Base-by-base conservation (phyloP, 2,329 filamentous ascomycete species). In the Beauveria pseudobassiana region DNA sequence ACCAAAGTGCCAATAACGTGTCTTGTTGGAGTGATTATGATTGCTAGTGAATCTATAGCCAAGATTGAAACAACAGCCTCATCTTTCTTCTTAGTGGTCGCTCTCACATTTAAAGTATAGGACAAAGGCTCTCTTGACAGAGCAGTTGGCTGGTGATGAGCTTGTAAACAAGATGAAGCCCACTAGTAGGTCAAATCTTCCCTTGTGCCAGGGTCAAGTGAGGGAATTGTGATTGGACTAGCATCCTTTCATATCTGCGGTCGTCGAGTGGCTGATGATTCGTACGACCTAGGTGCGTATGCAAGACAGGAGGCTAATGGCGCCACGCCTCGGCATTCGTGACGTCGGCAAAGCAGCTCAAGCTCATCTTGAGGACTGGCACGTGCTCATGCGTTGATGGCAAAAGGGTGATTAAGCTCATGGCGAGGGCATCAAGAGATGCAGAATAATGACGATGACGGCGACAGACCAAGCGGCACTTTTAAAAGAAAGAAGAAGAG, bases 251-350 rank as follows among this genome's bases (percentile, higher is more conserved):
- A 28, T 18, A 28, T 28, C 7, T 28, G 7, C 24, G n/a, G 48
- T 50, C 18, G 18, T 14, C 18, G 49, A 38, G 12, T 14, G 28
- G n/a, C 26, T 51, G 49, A 34, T 51, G 16, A 26, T 18, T 30
- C 16, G 48, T 51, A 12, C 6, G 16, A 28, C 24, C 7, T 18
- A 18, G 22, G 24, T n/a, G 24, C 28, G 26, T 10, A 34, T 51
- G 49, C 16, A 51, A 8, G 24, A 8, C 22, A n/a, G 9, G 30
- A 34, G 49, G 34, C 34, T 20, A 30, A 18, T 49, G 45, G 28
- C 50, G 58, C 58, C 49, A 54, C 58, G 53, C 52, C 60, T 57
- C 60, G 59, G 59, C 22, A 43, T 7, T 43, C 9, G 42, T 43
- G 18, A 43, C n/a, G n/a, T 43, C 7, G 42, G 42, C 26, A 12